Conservation (phyloP, 768 basidiomycete genomes). For the Leccinum aurantiacum region DNA sequence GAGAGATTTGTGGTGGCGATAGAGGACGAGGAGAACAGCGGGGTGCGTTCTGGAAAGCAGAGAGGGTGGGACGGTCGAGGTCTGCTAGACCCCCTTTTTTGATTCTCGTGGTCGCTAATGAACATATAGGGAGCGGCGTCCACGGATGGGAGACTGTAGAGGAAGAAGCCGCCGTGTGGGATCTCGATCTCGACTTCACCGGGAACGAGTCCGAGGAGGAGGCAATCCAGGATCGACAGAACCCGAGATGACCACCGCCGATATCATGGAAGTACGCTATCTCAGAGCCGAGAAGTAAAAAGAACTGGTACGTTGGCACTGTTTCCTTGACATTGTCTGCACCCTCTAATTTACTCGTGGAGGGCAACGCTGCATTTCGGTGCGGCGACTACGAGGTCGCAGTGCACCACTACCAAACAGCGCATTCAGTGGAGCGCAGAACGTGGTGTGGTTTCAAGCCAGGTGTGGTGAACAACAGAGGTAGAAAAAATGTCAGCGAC, state of each 20-base stretch:
- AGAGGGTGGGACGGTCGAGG: conserved; percentile 79
- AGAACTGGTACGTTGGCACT: conserved; percentile 51
- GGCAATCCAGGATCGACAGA: conserved; percentile 36
- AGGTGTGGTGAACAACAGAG: too few relatives aligned
- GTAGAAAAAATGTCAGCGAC: too few relatives aligned
- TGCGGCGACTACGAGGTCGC: conserved; percentile 57
- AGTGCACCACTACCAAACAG: conserved; percentile 56
- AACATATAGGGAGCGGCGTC: conserved; percentile 49
- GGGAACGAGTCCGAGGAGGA: conserved; percentile 52
- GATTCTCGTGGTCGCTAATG: not conserved
- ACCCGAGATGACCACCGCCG: conserved; percentile 59
- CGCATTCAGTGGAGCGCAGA: conserved; percentile 54
- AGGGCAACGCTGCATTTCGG: conserved; percentile 74
- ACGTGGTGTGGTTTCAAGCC: too few relatives aligned
- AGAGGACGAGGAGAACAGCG: conserved; percentile 64
- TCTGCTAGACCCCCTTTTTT: conserved; percentile 9
- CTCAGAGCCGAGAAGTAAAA: conserved; percentile 70
- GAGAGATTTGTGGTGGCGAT: too few relatives aligned
- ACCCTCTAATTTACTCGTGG: conserved; percentile 8
- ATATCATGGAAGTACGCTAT: conserved; percentile 75
- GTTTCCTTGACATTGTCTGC: not conserved
- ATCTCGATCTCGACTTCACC: conserved; percentile 65
- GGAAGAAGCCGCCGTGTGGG: conserved; percentile 72
- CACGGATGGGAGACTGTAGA: conserved; percentile 74
- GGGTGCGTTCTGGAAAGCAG: conserved; percentile 61